These are phyloP conservation scores for Amoeboaphelidium protococcarum DNA, from an alignment of 371 early-diverging fungal genomes.

Conservation along the genomic window DNA sequence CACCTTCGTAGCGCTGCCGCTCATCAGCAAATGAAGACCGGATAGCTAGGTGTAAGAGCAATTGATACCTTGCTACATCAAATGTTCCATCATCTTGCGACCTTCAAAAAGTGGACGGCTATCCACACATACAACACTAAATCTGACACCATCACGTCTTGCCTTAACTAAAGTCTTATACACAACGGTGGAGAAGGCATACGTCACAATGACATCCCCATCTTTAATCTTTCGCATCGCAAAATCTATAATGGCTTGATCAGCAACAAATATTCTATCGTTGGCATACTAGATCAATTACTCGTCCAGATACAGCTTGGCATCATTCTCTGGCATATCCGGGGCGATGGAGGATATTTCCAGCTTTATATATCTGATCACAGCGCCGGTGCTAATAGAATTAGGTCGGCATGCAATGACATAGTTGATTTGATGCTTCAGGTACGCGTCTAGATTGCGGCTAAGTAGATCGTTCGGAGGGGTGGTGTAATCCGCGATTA, in stretches of 20 bases:
- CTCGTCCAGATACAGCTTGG: constrained; percentile 29
- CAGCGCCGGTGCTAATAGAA: constrained; percentile 77
- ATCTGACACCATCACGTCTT: constrained; percentile 30
- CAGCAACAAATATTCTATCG: constrained; percentile 67
- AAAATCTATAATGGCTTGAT: constrained; percentile 47
- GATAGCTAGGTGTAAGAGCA: constrained; percentile 45
- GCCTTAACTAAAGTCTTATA: constrained; percentile 44
- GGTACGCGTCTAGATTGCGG: constrained; percentile 47
- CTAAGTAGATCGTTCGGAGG: constrained; percentile 55
- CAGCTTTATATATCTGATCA: constrained; percentile 69
- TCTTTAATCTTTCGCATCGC: constrained; percentile 72
- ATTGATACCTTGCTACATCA: constrained; percentile 33
- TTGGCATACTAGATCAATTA: constrained; percentile 62
- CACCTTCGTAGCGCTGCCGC: constrained; percentile 55
- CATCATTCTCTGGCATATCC: constrained; percentile 57
- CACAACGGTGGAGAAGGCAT: constrained; percentile 59
- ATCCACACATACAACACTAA: constrained; percentile 77
- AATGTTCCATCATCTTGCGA: constrained; percentile 26
- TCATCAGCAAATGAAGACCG: constrained; percentile 20
- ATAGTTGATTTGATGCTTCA: constrained; percentile 71
- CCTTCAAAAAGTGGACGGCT: constrained; percentile 75
- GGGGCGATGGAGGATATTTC: constrained; percentile 41
- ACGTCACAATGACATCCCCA: constrained; percentile 82
- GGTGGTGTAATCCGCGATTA: constrained; percentile 68
- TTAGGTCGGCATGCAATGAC: constrained; percentile 53